Evolutionary conservation across 257 asterid species (phyloP).

Genomic region (Orobanche coerulescens): DNA sequence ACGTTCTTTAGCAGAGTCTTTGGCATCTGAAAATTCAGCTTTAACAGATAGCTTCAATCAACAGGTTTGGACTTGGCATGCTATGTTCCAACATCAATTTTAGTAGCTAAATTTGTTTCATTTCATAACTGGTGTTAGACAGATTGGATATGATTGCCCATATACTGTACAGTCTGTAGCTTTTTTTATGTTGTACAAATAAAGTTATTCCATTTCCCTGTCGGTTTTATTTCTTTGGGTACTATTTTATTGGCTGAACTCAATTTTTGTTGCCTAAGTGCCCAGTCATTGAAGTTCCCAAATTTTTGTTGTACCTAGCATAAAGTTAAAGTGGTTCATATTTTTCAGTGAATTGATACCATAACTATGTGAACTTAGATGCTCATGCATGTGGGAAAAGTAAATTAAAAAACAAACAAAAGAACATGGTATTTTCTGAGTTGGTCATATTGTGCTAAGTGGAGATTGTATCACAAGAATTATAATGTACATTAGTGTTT

Average conservation of each 20-base stretch:
- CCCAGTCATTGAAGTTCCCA: slow-evolving; percentile 6
- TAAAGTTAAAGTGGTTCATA: slow-evolving; percentile 13
- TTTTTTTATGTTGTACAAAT: neutral
- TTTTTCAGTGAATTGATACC: neutral
- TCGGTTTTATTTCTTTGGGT: neutral
- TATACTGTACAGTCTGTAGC: neutral
- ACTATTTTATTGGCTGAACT: neutral
- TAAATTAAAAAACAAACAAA: neutral
- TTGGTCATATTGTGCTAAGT: slow-evolving; percentile 2
- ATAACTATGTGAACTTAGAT: neutral
- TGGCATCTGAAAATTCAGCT: slow-evolving; percentile 95
- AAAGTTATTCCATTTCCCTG: neutral
- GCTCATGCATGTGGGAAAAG: neutral
- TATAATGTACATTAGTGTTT: neutral
- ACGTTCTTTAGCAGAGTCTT: slow-evolving; percentile 71
- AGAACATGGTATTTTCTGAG: neutral
- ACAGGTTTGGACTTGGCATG: slow-evolving; percentile 47
- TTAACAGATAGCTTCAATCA: slow-evolving; percentile 85
- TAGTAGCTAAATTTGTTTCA: slow-evolving; percentile 5
- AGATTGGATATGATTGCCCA: slow-evolving; percentile 3
- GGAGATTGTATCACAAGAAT: neutral
- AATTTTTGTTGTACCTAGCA: neutral
- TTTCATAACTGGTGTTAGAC: slow-evolving; percentile 7
- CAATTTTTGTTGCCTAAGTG: slow-evolving; percentile 6
- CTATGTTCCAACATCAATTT: slow-evolving; percentile 9